Evolutionary conservation across 768 basidiomycete genomes (phyloP).

Genomic region (Leucocoprinus sp.): DNA sequence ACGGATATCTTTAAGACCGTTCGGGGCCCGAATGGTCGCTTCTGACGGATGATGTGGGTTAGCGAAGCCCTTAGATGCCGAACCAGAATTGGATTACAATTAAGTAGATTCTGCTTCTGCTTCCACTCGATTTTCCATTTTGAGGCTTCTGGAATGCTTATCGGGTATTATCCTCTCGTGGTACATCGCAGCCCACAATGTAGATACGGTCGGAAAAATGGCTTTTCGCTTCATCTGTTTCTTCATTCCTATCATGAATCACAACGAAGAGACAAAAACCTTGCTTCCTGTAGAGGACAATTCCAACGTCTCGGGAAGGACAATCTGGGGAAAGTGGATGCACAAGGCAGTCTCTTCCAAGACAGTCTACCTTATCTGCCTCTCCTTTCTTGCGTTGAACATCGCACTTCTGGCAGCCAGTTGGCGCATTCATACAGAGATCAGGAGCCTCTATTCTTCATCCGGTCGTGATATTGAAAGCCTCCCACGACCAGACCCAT

Average conservation of each 20-base stretch:
- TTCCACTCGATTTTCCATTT: too few relatives aligned
- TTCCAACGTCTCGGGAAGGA: background rate
- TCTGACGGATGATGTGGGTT: constrained; percentile 1
- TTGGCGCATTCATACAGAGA: constrained; percentile 3
- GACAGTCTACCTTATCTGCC: constrained; percentile 3
- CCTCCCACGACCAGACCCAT: constrained; percentile 4
- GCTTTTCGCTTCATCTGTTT: background rate
- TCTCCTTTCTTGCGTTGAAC: constrained; percentile 2
- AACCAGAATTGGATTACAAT: too few relatives aligned
- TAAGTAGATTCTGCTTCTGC: too few relatives aligned
- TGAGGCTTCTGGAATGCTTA: background rate
- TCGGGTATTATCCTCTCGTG: background rate
- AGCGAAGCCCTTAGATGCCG: background rate
- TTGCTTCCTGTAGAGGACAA: background rate
- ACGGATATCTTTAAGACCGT: background rate
- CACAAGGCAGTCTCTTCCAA: background rate
- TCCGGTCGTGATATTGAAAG: constrained; percentile 6
- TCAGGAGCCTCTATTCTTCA: background rate
- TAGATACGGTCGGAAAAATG: too few relatives aligned
- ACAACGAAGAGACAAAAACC: constrained; percentile 7
- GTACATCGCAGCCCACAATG: too few relatives aligned
- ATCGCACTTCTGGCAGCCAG: constrained; percentile 2
- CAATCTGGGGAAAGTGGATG: background rate
- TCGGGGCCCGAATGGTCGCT: background rate
- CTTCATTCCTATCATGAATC: constrained; percentile 4